phyloP scores from a whole-genome alignment of 768 basidiomycete species.

The Naganishia kalamii region DNA sequence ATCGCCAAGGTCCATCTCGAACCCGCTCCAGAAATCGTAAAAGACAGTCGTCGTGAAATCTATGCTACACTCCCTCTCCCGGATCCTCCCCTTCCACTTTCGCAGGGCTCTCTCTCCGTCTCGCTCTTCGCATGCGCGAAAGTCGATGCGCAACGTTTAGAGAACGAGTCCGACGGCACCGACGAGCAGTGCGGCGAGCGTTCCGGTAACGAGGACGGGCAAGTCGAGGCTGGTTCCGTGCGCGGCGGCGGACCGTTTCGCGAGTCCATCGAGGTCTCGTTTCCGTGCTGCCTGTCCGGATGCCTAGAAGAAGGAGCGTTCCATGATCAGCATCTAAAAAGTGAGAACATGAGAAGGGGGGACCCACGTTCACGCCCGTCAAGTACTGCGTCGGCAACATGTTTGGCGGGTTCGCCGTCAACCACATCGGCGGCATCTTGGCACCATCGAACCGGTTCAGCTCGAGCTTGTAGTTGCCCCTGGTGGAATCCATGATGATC shows the following conservation, averaged over 20 bases:
- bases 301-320: background rate
- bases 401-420: constrained; percentile 59
- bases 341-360: background rate
- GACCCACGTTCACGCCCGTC: constrained; percentile 49
- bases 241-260: background rate
- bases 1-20: too few species aligned
- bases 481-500: constrained; percentile 61
- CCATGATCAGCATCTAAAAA: background rate
- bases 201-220: background rate
- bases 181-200: background rate
- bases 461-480: constrained; percentile 62
- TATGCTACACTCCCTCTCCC: too few species aligned
- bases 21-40: too few species aligned
- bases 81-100: too few species aligned
- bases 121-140: too few species aligned
- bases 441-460: constrained; percentile 72
- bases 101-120: too few species aligned
- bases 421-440: constrained; percentile 59
- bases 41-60: too few species aligned
- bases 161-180: background rate
- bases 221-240: background rate
- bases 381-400: constrained; percentile 74
- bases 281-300: constrained; percentile 8
- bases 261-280: background rate
- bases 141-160: too few species aligned